These are phyloP conservation scores for Miamiensis avidus DNA, from an alignment of 169 alveolate genomes.

Conservation along the genomic window DNA sequence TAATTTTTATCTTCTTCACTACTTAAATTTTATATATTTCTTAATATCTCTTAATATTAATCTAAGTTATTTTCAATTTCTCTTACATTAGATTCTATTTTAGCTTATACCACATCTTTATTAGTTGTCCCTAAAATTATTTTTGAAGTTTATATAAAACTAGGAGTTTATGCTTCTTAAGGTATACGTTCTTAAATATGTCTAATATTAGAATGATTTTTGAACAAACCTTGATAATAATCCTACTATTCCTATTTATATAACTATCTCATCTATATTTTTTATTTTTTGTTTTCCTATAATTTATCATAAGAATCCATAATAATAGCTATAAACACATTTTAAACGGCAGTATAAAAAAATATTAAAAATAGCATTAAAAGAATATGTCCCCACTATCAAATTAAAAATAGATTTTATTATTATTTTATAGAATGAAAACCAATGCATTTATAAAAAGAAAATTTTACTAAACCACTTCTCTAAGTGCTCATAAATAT, in stretches of 20 bases:
- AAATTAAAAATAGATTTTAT: neutral
- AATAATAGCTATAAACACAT: slow-evolving; percentile 36
- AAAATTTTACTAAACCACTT: slow-evolving; percentile 21
- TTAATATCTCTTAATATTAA: neutral
- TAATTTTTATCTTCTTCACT: too few species aligned
- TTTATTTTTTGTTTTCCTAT: slow-evolving; percentile 1
- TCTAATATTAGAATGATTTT: too few species aligned
- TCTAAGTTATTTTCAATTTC: neutral
- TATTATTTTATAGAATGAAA: too few species aligned
- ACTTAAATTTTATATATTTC: too few species aligned
- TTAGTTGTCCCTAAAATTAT: neutral
- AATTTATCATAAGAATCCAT: slow-evolving; percentile 47
- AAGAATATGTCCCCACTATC: slow-evolving; percentile 12
- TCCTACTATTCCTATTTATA: neutral
- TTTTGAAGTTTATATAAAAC: neutral
- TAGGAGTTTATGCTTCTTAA: neutral
- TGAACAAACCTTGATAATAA: too few species aligned
- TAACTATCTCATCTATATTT: neutral
- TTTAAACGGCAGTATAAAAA: slow-evolving; percentile 49
- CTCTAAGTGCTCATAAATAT: slow-evolving; percentile 23
- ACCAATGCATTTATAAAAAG: neutral
- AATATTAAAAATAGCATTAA: slow-evolving; percentile 36
- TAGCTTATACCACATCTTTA: neutral
- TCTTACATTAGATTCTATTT: neutral
- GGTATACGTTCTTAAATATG: neutral